Evolutionary conservation across 768 basidiomycete genomes (phyloP).

Genomic region (Symmetrospora coprosmae): DNA sequence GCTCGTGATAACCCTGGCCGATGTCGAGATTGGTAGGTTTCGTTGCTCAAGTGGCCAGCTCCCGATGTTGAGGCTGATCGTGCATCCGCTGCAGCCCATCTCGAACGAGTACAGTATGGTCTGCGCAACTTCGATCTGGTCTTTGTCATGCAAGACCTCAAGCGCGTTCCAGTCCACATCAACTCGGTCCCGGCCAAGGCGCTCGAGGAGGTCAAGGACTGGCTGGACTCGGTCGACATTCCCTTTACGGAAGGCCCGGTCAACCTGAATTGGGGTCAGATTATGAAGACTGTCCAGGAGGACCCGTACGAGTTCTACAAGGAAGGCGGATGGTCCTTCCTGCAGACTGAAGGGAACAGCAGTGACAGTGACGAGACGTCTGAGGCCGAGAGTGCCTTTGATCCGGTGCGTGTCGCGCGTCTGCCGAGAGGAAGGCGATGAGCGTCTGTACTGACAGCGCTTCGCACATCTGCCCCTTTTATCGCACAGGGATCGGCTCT

Average conservation of each 20-base stretch:
- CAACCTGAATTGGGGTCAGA: slow-evolving; percentile 93
- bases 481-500: slow-evolving; percentile 40
- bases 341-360: slow-evolving; percentile 49
- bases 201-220: slow-evolving; percentile 95
- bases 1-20: slow-evolving; percentile 81
- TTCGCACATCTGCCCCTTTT: slow-evolving; percentile 34
- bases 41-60: too few species aligned
- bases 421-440: neutral
- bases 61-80: neutral
- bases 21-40: slow-evolving; percentile 59
- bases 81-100: slow-evolving; percentile 45
- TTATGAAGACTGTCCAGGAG: slow-evolving; percentile 69
- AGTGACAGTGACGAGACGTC: slow-evolving; percentile 39
- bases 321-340: slow-evolving; percentile 87
- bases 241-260: slow-evolving; percentile 88
- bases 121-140: slow-evolving; percentile 94
- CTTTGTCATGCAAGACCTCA: slow-evolving; percentile 93
- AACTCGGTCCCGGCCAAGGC: slow-evolving; percentile 83
- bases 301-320: slow-evolving; percentile 90
- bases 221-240: slow-evolving; percentile 98
- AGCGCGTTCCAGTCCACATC: slow-evolving; percentile 78
- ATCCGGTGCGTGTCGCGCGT: slow-evolving; percentile 38
- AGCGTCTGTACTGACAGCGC: neutral
- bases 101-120: slow-evolving; percentile 92
- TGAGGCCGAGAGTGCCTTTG: slow-evolving; percentile 53